These are phyloP conservation scores for Aspergillus sclerotialis DNA, from an alignment of 2,329 filamentous ascomycete genomes.

Conservation along the genomic window DNA sequence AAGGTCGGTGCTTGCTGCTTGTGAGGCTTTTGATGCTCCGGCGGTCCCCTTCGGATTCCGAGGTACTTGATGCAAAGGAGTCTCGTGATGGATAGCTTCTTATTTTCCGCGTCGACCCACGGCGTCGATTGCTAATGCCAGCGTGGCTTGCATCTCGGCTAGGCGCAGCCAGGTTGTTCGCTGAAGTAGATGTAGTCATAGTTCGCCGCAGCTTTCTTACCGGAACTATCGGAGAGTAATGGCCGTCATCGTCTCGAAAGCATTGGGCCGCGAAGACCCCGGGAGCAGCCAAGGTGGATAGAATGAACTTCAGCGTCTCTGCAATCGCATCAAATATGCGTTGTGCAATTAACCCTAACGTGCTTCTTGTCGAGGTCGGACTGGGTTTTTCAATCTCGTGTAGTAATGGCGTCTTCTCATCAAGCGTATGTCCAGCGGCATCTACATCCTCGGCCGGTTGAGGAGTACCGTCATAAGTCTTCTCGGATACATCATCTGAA, in stretches of 20 bases:
- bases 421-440: conserved; percentile 27
- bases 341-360: conserved; percentile 52
- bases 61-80: conserved; percentile 45
- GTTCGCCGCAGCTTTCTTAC: conserved; percentile 53
- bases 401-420: conserved; percentile 67
- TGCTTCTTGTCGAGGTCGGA: conserved; percentile 28
- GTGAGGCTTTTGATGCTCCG: conserved; percentile 14
- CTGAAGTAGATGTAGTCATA: conserved; percentile 13
- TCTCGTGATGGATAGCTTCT: conserved; percentile 28
- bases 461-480: conserved; percentile 17
- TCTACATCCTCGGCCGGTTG: conserved; percentile 19
- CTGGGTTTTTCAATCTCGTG: conserved; percentile 32
- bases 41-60: conserved; percentile 49
- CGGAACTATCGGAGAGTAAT: conserved; percentile 71
- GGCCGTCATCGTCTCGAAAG: conserved; percentile 73
- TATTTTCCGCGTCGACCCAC: conserved; percentile 23
- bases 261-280: conserved; percentile 75
- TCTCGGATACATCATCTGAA: conserved; percentile 21
- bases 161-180: conserved; percentile 12
- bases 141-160: conserved; percentile 17
- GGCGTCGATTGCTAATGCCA: conserved; percentile 19
- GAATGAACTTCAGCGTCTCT: conserved; percentile 68
- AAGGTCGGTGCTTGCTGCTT: conserved; percentile 17
- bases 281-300: conserved; percentile 72
- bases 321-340: conserved; percentile 66